phyloP scores from a whole-genome alignment of 495 filamentous ascomycete species.

The Daldinia loculata region DNA sequence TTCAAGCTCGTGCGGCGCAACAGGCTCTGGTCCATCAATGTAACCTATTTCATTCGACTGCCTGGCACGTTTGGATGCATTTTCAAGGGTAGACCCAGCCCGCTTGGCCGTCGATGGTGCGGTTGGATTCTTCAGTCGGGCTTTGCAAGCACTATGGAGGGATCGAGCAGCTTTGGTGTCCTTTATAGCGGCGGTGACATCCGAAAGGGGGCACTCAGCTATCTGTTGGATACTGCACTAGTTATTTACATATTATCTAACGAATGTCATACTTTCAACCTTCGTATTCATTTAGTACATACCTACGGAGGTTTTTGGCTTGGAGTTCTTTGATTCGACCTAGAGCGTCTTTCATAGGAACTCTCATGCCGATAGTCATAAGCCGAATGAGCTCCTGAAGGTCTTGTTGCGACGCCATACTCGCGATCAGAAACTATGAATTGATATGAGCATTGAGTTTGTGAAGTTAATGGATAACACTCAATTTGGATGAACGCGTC shows the following conservation, averaged over 20 bases:
- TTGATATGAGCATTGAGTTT: background rate
- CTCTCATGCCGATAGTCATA: slow-evolving; percentile 74
- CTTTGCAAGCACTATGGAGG: slow-evolving; percentile 74
- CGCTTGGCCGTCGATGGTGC: slow-evolving; percentile 50
- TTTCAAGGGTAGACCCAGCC: slow-evolving; percentile 37
- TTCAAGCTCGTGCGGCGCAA: slow-evolving; percentile 71
- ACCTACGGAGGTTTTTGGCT: slow-evolving; percentile 69
- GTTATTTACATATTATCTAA: slow-evolving; percentile 17
- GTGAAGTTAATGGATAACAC: background rate
- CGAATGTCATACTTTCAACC: background rate
- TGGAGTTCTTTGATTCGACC: slow-evolving; percentile 73
- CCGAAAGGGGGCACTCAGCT: slow-evolving; percentile 63
- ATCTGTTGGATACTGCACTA: slow-evolving; percentile 66
- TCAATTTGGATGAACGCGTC: background rate
- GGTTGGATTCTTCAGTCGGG: slow-evolving; percentile 57
- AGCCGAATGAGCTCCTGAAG: slow-evolving; percentile 79
- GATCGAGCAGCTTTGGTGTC: slow-evolving; percentile 77
- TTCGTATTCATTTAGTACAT: slow-evolving; percentile 31
- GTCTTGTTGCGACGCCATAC: slow-evolving; percentile 64
- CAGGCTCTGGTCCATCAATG: slow-evolving; percentile 47
- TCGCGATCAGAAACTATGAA: background rate
- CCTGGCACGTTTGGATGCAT: slow-evolving; percentile 57
- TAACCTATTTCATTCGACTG: slow-evolving; percentile 40
- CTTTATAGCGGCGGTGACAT: slow-evolving; percentile 66
- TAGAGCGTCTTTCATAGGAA: slow-evolving; percentile 75